Conservation (phyloP, 2,329 filamentous ascomycete species). For the Ilyonectria sp. region DNA sequence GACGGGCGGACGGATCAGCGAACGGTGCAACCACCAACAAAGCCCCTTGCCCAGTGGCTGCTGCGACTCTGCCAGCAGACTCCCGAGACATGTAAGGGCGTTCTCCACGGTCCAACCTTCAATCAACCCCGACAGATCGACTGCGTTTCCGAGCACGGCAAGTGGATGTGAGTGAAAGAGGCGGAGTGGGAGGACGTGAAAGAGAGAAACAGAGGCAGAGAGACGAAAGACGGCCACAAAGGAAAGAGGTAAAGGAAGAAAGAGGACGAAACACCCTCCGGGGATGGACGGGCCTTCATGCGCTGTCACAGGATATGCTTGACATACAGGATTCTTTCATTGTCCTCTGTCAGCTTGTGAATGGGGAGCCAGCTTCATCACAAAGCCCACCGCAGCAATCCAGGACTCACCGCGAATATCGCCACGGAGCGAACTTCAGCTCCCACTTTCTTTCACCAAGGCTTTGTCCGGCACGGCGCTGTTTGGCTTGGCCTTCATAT, state of each 20-base stretch:
- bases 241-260: conserved; percentile 32
- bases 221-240: conserved; percentile 9
- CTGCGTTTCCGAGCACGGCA: background rate
- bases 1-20: conserved; percentile 35
- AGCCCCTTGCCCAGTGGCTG: conserved; percentile 35
- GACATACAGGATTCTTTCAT: conserved; percentile 42
- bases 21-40: conserved; percentile 45
- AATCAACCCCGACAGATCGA: conserved; percentile 12
- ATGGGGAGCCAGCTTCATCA: conserved; percentile 33
- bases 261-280: conserved; percentile 27
- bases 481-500: conserved; percentile 4
- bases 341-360: conserved; percentile 41
- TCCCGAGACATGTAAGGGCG: conserved; percentile 48
- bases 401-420: conserved; percentile 3
- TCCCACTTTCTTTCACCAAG: conserved; percentile 18
- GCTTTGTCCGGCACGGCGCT: background rate
- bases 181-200: conserved; percentile 14
- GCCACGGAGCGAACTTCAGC: background rate
- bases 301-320: conserved; percentile 35
- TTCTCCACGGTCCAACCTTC: conserved; percentile 30
- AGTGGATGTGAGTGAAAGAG: conserved; percentile 16
- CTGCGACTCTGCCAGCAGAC: conserved; percentile 31
- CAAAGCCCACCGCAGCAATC: conserved; percentile 19
- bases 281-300: conserved; percentile 42
- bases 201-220: conserved; percentile 13